Conservation (phyloP, 164 flowering plant genomes). For the Hamamelis virginiana region DNA sequence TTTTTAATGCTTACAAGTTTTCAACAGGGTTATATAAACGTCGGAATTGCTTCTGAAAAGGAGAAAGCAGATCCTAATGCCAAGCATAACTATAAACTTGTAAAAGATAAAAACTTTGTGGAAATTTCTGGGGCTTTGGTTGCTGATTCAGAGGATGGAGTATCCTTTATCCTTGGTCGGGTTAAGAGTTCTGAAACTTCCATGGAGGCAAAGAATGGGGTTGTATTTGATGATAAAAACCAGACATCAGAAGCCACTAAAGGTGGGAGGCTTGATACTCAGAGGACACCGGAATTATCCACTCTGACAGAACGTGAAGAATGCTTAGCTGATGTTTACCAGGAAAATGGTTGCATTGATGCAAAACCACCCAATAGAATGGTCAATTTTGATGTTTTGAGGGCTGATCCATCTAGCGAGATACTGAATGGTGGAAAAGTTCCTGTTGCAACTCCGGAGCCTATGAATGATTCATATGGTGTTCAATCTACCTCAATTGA, state of each 20-base stretch:
- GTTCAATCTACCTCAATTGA: conserved; percentile 18
- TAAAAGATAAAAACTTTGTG: conserved; percentile 35
- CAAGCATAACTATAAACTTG: conserved; percentile 31
- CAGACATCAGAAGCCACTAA: conserved; percentile 21
- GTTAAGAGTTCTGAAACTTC: conserved; percentile 36
- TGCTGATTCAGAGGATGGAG: conserved; percentile 72
- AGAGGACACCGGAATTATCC: conserved; percentile 22
- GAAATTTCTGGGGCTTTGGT: conserved; percentile 35
- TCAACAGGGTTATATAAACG: conserved; percentile 93
- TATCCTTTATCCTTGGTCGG: conserved; percentile 56
- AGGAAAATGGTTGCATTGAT: conserved; percentile 23
- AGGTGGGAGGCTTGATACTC: conserved; percentile 11
- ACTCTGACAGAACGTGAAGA: conserved; percentile 24
- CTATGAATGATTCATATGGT: conserved; percentile 16
- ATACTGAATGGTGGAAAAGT: conserved; percentile 21
- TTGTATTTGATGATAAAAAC: conserved; percentile 21
- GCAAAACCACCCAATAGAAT: conserved; percentile 14
- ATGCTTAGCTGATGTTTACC: conserved; percentile 22
- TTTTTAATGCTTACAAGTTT: conserved; percentile 22
- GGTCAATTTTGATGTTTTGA: conserved; percentile 20
- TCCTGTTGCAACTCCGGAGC: conserved; percentile 15
- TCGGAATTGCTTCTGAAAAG: conserved; percentile 80
- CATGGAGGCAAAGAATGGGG: conserved; percentile 29
- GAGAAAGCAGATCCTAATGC: conserved; percentile 32
- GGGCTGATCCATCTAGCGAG: conserved; percentile 23